phyloP scores from a whole-genome alignment of 352 stramenopile species.

The Chrysophaeum taylorii region DNA sequence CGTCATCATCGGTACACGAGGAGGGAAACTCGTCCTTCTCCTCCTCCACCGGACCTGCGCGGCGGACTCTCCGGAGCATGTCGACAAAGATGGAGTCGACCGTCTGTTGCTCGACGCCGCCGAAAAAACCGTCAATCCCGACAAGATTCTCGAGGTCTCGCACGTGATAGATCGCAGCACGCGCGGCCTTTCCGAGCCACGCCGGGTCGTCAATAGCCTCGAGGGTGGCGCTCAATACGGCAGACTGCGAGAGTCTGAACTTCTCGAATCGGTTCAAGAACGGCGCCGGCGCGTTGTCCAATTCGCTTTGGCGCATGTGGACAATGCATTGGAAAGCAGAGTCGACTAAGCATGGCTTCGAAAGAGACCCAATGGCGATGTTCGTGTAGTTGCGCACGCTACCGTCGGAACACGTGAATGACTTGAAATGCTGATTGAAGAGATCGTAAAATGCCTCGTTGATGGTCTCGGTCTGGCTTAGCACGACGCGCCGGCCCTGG shows the following conservation, averaged over 20 bases:
- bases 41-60: too few relatives aligned
- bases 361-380: constrained; percentile 38
- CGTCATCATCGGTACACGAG: too few relatives aligned
- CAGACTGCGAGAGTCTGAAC: constrained; percentile 29
- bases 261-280: constrained; percentile 44
- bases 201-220: constrained; percentile 21
- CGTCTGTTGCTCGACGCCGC: constrained; percentile 32
- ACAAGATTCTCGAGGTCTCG: constrained; percentile 24
- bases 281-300: constrained; percentile 32
- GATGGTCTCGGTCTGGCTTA: constrained; percentile 33
- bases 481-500: constrained; percentile 29
- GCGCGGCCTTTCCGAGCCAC: constrained; percentile 23
- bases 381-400: constrained; percentile 33
- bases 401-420: constrained; percentile 30
- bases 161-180: constrained; percentile 13
- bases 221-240: constrained; percentile 29
- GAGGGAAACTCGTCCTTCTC: too few relatives aligned
- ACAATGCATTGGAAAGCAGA: constrained; percentile 38
- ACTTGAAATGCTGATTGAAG: constrained; percentile 41
- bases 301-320: constrained; percentile 31
- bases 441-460: constrained; percentile 42
- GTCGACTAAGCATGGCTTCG: constrained; percentile 31
- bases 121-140: constrained; percentile 27
- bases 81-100: constrained; percentile 35
- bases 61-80: too few relatives aligned